Percentiles rank a stretch among this genome's conserved stretches.
Conservation (phyloP, 257 asterid genomes). For the Salvia splendens region DNA sequence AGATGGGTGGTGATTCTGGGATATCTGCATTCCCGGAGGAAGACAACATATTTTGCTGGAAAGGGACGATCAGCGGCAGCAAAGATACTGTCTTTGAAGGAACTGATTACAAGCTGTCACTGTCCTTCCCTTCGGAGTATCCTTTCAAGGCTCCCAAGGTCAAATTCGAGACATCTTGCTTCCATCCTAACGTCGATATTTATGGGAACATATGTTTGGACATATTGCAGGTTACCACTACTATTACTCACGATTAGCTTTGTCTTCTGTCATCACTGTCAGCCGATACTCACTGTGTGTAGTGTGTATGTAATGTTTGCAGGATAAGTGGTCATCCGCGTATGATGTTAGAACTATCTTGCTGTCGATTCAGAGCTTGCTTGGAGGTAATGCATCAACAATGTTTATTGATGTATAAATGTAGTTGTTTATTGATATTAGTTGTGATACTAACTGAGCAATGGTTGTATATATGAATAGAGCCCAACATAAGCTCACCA, state of each 20-base stretch:
- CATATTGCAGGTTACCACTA: slow-evolving; percentile 67
- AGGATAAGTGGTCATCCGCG: slow-evolving; percentile 98
- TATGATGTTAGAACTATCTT: slow-evolving; percentile 95
- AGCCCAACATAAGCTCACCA: slow-evolving; percentile 91
- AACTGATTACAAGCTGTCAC: slow-evolving; percentile 82
- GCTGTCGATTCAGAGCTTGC: slow-evolving; percentile 85
- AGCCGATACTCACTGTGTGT: not conserved
- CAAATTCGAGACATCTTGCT: slow-evolving; percentile 88
- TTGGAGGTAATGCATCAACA: slow-evolving; percentile 69
- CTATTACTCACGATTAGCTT: not conserved
- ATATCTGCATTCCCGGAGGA: slow-evolving; percentile 96
- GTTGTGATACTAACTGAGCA: not conserved
- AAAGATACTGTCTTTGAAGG: slow-evolving; percentile 92
- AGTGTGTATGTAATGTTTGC: slow-evolving; percentile 1
- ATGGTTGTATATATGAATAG: slow-evolving; percentile 37
- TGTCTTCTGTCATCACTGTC: not conserved
- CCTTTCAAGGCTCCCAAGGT: slow-evolving; percentile 95
- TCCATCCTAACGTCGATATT: slow-evolving; percentile 89
- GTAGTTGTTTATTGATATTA: not conserved
- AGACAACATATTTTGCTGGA: slow-evolving; percentile 93
- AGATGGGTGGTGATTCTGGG: slow-evolving; percentile 94
- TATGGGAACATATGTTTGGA: slow-evolving; percentile 91
- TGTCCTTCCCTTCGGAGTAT: slow-evolving; percentile 72
- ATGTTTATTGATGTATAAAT: too few species aligned
- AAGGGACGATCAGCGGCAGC: slow-evolving; percentile 90